Conservation (phyloP, 2,329 filamentous ascomycete species). For the Trichoderma lentiforme region DNA sequence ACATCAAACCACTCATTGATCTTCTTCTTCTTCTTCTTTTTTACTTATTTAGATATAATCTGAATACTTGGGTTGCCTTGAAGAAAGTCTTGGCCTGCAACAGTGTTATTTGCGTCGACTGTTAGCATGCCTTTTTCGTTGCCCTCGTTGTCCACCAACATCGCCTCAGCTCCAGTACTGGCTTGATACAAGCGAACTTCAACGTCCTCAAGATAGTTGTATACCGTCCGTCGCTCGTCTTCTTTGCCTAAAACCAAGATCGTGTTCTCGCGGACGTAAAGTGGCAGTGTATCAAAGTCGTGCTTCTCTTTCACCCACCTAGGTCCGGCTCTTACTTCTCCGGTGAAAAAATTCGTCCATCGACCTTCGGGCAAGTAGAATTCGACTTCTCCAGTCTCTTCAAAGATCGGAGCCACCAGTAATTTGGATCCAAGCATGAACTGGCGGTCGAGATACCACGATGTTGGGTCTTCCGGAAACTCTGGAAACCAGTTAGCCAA, state of each 20-base stretch:
- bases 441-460: constrained; percentile 65
- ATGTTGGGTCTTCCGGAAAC: constrained; percentile 66
- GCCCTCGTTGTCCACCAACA: neutral
- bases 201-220: constrained; percentile 45
- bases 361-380: constrained; percentile 58
- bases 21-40: neutral
- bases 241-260: constrained; percentile 44
- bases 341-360: constrained; percentile 49
- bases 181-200: constrained; percentile 48
- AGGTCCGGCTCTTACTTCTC: constrained; percentile 48
- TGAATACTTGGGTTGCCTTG: neutral
- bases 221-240: constrained; percentile 39
- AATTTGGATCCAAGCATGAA: constrained; percentile 69
- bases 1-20: neutral
- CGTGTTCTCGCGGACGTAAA: constrained; percentile 56
- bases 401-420: constrained; percentile 62
- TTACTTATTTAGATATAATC: neutral
- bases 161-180: constrained; percentile 28
- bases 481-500: constrained; percentile 36
- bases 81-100: neutral
- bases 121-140: neutral
- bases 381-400: constrained; percentile 59
- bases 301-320: constrained; percentile 61
- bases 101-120: neutral
- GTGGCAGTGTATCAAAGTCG: constrained; percentile 54